These are phyloP conservation scores for Cryptomeria japonica DNA, from an alignment of 75 land plant genomes.

Conservation along the genomic window DNA sequence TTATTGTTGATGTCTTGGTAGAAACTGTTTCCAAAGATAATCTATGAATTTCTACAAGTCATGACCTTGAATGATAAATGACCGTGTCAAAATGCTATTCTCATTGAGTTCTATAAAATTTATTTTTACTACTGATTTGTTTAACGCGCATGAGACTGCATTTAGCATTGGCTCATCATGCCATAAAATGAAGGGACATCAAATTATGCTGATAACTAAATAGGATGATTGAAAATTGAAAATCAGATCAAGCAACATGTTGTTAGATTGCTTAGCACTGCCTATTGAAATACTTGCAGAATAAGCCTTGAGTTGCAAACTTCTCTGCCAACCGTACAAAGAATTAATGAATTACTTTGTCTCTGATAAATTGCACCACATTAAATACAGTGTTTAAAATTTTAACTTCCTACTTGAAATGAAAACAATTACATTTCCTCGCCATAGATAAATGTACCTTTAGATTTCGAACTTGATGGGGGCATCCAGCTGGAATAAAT, in stretches of 20 bases:
- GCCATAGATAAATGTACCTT: constrained; percentile 17
- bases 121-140: not conserved
- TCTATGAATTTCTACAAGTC: not conserved
- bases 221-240: not conserved
- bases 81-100: not conserved
- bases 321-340: not conserved
- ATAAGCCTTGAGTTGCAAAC: not conserved
- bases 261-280: not conserved
- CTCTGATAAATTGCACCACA: not conserved
- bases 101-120: not conserved
- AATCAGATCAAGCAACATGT: not conserved
- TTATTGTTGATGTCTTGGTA: no score
- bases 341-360: not conserved
- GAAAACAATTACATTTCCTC: not conserved
- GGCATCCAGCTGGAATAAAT: constrained; percentile 63
- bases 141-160: not conserved
- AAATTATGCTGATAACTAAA: not conserved
- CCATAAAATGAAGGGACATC: not conserved
- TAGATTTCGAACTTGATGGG: constrained; percentile 65
- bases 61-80: not conserved
- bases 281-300: not conserved
- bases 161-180: not conserved
- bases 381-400: not conserved
- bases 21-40: not conserved
- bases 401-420: not conserved